Base-by-base conservation (phyloP, 2,329 filamentous ascomycete species). In the Penicillium brevicompactum region DNA sequence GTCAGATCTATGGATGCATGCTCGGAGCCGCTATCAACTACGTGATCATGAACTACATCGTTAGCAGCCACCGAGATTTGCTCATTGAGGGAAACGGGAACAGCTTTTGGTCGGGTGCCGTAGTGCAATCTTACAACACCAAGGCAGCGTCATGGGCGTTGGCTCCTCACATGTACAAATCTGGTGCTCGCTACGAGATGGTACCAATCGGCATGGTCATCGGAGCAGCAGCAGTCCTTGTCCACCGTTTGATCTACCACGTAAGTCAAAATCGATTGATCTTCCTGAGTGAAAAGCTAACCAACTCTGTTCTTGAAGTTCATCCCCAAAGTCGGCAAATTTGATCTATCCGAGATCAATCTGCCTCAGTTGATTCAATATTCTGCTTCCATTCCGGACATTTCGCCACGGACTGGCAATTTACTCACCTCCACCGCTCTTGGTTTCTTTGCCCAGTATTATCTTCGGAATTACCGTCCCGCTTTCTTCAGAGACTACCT, bases 11-110 rank as follows among this genome's bases (percentile, higher is more conserved):
- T 58, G 82, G 81, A 14, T 84, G 82, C 0, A 62, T 84, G 1
- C 70, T 85, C 0, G 82, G 82, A 7, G 82, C 76, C 0, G 80
- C 79, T 48, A 64, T 84, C 63, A 83, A 82, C 70, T 84, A 84
- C 53, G 80, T 75, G 10, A 75, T 84, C 47, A 84, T 85, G 82
- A 79, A 77, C 16, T 77, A 77, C 11, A 83, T 85, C 38, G 79
- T 84, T 1, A 73, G 62, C 4, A 69, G 69, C 34, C 79, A 84
- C 50, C 75, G 76, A n/a, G 80, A 74, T 0, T 70, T 84, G 2
- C 77, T 84, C 1, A 59, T 66, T 2, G 65, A 77, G 40, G 70
- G 71, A 5, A 71, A 81, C 47, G 82, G 82, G 18, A 78, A 80
- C 62, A 70, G 70, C 14, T 74, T 78, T 5, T 84, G 82, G 82